These are phyloP conservation scores for Boletus insuetus DNA, from an alignment of 768 basidiomycete species.

Conservation along the genomic window DNA sequence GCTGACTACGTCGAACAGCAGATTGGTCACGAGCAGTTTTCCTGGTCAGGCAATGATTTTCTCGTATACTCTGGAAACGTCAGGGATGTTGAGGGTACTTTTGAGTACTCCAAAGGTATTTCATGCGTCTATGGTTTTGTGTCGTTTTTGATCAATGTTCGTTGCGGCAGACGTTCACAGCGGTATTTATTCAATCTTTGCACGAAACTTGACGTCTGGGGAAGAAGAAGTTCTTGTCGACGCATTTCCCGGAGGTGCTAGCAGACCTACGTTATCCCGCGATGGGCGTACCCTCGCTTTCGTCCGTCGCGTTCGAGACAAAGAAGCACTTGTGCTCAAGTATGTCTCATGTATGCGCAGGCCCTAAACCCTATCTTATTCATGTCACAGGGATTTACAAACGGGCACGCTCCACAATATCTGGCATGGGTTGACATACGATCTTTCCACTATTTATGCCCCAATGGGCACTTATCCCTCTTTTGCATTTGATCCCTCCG, in stretches of 20 bases:
- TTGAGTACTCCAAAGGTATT: slow-evolving; percentile 65
- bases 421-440: slow-evolving; percentile 70
- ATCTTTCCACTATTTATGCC: slow-evolving; percentile 59
- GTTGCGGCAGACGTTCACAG: slow-evolving; percentile 53
- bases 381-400: slow-evolving; percentile 50
- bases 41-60: slow-evolving; percentile 57
- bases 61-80: slow-evolving; percentile 70
- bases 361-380: not conserved
- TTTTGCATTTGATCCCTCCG: slow-evolving; percentile 50
- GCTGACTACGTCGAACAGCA: slow-evolving; percentile 65
- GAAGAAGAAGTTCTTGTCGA: slow-evolving; percentile 51
- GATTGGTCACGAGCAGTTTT: slow-evolving; percentile 69
- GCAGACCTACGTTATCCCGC: slow-evolving; percentile 64
- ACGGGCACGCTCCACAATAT: slow-evolving; percentile 64
- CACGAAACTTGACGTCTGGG: slow-evolving; percentile 59
- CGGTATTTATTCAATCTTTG: slow-evolving; percentile 71
- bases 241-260: slow-evolving; percentile 68
- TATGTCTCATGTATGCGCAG: slow-evolving; percentile 30
- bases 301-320: slow-evolving; percentile 69
- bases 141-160: not conserved
- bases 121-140: not conserved
- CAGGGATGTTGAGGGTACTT: slow-evolving; percentile 42
- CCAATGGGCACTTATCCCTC: slow-evolving; percentile 82
- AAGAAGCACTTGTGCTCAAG: slow-evolving; percentile 72
- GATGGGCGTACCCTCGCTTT: slow-evolving; percentile 72